Percentiles rank a stretch among this genome's conserved stretches.
phyloP scores from a whole-genome alignment of 768 basidiomycete genomes.

The Amanita muscaria region DNA sequence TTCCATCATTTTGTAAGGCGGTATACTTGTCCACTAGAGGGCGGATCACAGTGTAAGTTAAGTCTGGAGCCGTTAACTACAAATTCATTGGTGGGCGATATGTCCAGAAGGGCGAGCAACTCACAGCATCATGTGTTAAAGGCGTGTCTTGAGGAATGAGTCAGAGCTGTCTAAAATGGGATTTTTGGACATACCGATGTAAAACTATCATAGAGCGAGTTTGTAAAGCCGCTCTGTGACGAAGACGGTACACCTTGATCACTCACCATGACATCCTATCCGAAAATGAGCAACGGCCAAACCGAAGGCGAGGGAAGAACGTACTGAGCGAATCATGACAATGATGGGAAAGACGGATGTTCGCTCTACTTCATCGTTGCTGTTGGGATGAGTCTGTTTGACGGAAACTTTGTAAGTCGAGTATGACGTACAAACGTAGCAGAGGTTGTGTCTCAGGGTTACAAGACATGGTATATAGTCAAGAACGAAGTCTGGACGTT shows the following conservation, averaged over 20 bases:
- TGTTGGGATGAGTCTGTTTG: background rate
- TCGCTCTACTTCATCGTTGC: constrained; percentile 42
- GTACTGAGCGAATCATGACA: constrained; percentile 61
- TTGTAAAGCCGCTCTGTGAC: no score
- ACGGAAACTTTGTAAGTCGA: no score
- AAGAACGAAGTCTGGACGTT: no score
- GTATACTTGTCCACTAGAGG: constrained; percentile 86
- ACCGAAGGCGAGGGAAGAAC: background rate
- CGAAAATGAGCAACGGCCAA: constrained; percentile 10
- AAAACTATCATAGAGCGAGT: constrained; percentile 46
- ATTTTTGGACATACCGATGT: constrained; percentile 48
- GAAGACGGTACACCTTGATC: no score
- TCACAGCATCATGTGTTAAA: constrained; percentile 68
- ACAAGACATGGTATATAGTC: no score
- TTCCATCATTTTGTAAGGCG: constrained; percentile 59
- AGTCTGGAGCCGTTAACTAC: constrained; percentile 76
- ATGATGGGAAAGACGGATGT: constrained; percentile 75
- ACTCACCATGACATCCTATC: constrained; percentile 56
- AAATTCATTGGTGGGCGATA: background rate
- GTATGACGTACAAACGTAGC: no score
- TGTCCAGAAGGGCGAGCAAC: constrained; percentile 16
- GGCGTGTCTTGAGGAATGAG: constrained; percentile 62
- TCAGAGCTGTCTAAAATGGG: constrained; percentile 1
- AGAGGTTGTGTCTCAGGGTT: no score
- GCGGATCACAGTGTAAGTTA: constrained; percentile 83